phyloP scores from a whole-genome alignment of 129 eudicot species.

The Daucus carota region DNA sequence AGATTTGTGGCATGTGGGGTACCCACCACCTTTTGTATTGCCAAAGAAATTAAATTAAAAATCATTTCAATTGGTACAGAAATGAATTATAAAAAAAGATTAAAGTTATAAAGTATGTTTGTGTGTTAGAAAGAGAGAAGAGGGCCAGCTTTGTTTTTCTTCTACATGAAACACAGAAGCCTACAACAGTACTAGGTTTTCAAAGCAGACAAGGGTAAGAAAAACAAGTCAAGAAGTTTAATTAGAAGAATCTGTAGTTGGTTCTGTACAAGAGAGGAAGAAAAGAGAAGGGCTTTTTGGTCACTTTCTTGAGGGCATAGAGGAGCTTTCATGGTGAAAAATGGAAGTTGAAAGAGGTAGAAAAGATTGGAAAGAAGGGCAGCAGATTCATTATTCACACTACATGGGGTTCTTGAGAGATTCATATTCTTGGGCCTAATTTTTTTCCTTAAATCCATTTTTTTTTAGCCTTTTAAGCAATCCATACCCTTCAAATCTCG shows the following conservation, averaged over 20 bases:
- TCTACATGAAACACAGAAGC: constrained; percentile 40
- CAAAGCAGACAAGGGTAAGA: neutral
- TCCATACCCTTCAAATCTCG: neutral
- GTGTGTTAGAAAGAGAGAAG: constrained; percentile 5
- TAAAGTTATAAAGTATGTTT: too few species aligned
- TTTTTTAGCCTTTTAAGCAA: too few species aligned
- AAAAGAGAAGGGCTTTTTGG: neutral
- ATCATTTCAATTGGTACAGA: too few species aligned
- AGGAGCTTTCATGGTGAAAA: too few species aligned
- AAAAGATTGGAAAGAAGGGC: too few species aligned
- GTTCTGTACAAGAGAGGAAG: constrained; percentile 16
- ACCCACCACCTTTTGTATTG: too few species aligned
- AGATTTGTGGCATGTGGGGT: too few species aligned
- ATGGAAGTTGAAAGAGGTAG: constrained; percentile 12
- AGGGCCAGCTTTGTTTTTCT: constrained; percentile 23
- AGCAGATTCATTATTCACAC: too few species aligned
- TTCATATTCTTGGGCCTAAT: neutral
- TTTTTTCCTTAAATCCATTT: neutral
- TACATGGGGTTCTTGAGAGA: constrained; percentile 6
- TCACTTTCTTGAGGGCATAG: neutral
- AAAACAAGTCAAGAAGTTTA: constrained; percentile 3
- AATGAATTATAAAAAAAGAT: too few species aligned
- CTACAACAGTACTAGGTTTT: constrained; percentile 27
- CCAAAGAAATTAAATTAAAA: too few species aligned
- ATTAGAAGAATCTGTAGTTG: neutral